Conservation (phyloP, 2,329 filamentous ascomycete species). For the Penicillium sp. region DNA sequence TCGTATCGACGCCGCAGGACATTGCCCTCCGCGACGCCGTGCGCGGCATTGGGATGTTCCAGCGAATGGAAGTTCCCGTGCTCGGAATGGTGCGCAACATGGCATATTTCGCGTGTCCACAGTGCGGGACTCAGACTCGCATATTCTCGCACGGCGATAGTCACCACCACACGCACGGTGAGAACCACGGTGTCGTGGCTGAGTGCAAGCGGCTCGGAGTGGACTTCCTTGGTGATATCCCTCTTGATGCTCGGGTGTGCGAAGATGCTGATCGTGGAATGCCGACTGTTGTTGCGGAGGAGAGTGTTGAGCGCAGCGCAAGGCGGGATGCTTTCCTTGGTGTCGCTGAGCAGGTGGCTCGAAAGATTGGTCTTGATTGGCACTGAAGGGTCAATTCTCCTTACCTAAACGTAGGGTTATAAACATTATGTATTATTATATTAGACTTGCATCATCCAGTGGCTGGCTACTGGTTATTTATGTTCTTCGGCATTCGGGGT, state of each 20-base stretch:
- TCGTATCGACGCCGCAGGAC: conserved; percentile 92
- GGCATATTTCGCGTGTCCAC: conserved; percentile 78
- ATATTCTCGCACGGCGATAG: conserved; percentile 62
- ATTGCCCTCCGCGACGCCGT: conserved; percentile 88
- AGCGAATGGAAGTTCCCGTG: conserved; percentile 72
- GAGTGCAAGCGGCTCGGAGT: conserved; percentile 73
- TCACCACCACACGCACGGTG: conserved; percentile 32
- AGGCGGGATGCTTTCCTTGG: conserved; percentile 70
- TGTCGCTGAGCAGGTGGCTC: conserved; percentile 61
- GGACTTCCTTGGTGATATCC: conserved; percentile 83
- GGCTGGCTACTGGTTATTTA: background rate
- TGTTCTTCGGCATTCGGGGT: background rate
- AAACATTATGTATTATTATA: conserved; percentile 1
- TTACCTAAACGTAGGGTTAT: background rate
- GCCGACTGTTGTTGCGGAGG: conserved; percentile 86
- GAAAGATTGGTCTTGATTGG: conserved; percentile 47
- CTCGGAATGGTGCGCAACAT: conserved; percentile 92
- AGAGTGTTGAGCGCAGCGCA: conserved; percentile 59
- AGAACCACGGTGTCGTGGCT: conserved; percentile 61
- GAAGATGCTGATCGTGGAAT: conserved; percentile 83
- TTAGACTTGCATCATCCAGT: background rate
- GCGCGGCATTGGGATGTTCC: conserved; percentile 90
- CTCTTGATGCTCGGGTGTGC: conserved; percentile 81
- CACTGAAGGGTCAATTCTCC: conserved; percentile 12
- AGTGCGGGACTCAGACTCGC: conserved; percentile 70